These are phyloP conservation scores for Quercus bicolor DNA, from an alignment of 306 rosid genomes.

Conservation along the genomic window DNA sequence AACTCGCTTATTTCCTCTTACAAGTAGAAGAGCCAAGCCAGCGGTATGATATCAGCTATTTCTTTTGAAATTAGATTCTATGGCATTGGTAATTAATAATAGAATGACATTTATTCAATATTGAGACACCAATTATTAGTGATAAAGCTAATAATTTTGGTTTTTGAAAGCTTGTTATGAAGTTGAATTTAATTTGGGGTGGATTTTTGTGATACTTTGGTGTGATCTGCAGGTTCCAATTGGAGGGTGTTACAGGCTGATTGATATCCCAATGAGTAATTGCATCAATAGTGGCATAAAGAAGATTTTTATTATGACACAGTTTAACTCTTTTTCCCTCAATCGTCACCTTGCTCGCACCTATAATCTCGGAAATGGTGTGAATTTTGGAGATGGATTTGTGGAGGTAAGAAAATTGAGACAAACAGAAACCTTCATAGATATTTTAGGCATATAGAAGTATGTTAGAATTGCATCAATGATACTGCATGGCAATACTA, in stretches of 20 bases:
- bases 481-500: too few relatives aligned
- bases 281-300: slow-evolving; percentile 91
- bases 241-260: slow-evolving; percentile 89
- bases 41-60: slow-evolving; percentile 46
- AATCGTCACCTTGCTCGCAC: slow-evolving; percentile 81
- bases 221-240: slow-evolving; percentile 68
- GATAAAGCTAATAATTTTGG: not conserved
- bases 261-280: slow-evolving; percentile 93
- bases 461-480: too few relatives aligned
- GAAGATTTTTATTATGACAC: slow-evolving; percentile 78
- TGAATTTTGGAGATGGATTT: slow-evolving; percentile 83
- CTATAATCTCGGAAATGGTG: slow-evolving; percentile 69
- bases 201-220: not conserved
- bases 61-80: not conserved
- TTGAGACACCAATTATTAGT: not conserved
- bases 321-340: slow-evolving; percentile 85
- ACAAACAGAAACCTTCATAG: not conserved
- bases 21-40: slow-evolving; percentile 85
- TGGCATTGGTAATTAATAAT: not conserved
- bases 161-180: not conserved
- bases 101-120: not conserved
- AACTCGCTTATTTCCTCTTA: slow-evolving; percentile 88
- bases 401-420: slow-evolving; percentile 60
- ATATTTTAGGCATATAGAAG: not conserved
- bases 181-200: slow-evolving; percentile 1